Evolutionary conservation across 2,329 filamentous ascomycete species (phyloP), one percentile per base, ranked within the genome.

Genomic region (Alternaria consortialis): DNA sequence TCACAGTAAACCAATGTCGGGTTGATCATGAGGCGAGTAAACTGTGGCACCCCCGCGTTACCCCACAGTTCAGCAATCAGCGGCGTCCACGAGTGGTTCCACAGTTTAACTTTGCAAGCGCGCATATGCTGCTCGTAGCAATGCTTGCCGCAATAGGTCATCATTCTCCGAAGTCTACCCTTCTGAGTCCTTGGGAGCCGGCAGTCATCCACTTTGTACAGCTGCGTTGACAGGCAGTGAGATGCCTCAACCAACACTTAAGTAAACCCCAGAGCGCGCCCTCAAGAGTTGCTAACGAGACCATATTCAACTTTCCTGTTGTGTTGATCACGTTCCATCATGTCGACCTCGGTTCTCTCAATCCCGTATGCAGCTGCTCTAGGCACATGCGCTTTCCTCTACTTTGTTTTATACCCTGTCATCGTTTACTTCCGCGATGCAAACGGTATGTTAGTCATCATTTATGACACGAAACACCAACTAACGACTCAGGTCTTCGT

Each of bases 341-440:
- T 71, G 70, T 67, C 61, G 36, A 40, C 42, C 32, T 42, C 60
- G 37, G 58, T 63, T 5, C 27, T 64, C 23, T 64, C 66, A 31
- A 58, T 64, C 15, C 71, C 74, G 4, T 74, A 75, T 53, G 71
- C 72, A 8, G 62, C 63, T 32, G 69, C 61, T n/a, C 50, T 75
- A 37, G 67, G 71, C 40, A 55, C 63, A 9, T 66, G 65, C 43
- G 25, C 68, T 9, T 57, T 80, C 25, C 12, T 69, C 43, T 82
- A 80, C 59, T 79, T 82, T 43, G 50, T 83, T 23, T 34, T 82
- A 29, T 77, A 75, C 46, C 82, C 82, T 2, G 53, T 83, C 7
- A 46, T 80, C 32, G 69, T 76, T 17, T 84, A 84, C 65, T 79
- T 84, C 57, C 74, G 75, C 25, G 83, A 85, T 66, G 69, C 74